phyloP scores from a whole-genome alignment of 1,284 basidiomycete genomes.

The Inonotus hispidus region DNA sequence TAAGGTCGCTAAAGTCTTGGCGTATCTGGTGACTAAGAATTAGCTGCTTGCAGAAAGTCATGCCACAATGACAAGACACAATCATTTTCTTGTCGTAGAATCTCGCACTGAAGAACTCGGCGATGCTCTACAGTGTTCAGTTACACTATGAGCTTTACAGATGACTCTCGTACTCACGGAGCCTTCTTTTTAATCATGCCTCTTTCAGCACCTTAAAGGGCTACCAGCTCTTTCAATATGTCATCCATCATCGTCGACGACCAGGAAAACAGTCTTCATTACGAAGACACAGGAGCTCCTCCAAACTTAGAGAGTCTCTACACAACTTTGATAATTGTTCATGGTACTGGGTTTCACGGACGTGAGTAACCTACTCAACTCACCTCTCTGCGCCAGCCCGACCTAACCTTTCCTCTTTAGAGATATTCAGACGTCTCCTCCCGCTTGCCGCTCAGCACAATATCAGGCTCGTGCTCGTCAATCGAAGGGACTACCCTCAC shows the following conservation, averaged over 20 bases:
- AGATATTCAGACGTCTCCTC: constrained; percentile 22
- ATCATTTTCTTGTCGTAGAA: too few relatives aligned
- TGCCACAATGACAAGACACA: too few relatives aligned
- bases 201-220: too few relatives aligned
- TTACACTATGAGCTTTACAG: too few relatives aligned
- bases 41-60: too few relatives aligned
- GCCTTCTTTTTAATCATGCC: too few relatives aligned
- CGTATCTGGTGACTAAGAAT: too few relatives aligned
- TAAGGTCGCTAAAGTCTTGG: too few relatives aligned
- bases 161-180: too few relatives aligned
- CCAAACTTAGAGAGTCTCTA: constrained; percentile 11
- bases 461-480: constrained; percentile 22
- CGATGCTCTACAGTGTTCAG: too few relatives aligned
- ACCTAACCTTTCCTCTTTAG: constrained; percentile 7
- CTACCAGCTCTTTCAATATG: constrained; percentile 15
- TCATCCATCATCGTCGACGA: constrained; percentile 20
- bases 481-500: constrained; percentile 23
- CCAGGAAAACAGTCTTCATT: constrained; percentile 20
- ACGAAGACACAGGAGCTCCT: constrained; percentile 22
- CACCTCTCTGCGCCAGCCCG: not conserved
- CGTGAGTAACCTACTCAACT: constrained; percentile 18
- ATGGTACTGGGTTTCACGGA: constrained; percentile 22
- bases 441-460: constrained; percentile 19
- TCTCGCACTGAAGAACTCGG: too few relatives aligned
- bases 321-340: constrained; percentile 23